Conservation (phyloP, 345 rosid species). For the Eucalyptus sideroxylon region DNA sequence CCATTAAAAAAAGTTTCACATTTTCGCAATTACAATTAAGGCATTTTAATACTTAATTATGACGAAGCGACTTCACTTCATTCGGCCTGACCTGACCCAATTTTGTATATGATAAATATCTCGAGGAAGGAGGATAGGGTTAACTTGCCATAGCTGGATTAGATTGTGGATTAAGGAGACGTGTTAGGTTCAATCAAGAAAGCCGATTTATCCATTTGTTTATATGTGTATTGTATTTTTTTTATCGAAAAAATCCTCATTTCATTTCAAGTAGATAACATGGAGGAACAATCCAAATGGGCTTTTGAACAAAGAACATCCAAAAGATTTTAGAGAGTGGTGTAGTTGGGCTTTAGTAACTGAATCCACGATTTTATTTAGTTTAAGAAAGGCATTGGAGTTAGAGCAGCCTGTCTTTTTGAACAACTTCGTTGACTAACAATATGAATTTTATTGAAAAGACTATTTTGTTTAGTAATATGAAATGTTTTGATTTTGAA, state of each 20-base stretch:
- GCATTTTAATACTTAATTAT: neutral
- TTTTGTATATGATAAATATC: neutral
- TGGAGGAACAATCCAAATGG: too few species aligned
- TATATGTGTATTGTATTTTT: neutral
- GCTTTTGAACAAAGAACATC: too few species aligned
- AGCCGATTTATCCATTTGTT: neutral
- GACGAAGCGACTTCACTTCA: fast-evolving
- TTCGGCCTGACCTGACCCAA: fast-evolving
- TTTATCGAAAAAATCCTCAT: too few species aligned
- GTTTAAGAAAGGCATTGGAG: too few species aligned
- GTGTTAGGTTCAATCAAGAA: neutral
- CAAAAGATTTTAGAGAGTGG: too few species aligned
- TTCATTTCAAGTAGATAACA: too few species aligned
- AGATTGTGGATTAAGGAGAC: neutral
- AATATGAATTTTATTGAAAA: neutral
- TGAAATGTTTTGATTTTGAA: neutral
- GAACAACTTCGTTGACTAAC: too few species aligned
- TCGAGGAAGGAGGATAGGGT: neutral
- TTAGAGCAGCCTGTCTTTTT: too few species aligned
- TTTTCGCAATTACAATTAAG: too few species aligned
- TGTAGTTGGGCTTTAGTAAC: too few species aligned
- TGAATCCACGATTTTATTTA: too few species aligned
- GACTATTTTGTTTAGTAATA: neutral
- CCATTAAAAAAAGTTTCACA: neutral
- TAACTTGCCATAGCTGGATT: neutral